Percentiles rank a stretch among this genome's conserved stretches.
Conservation (phyloP, 108 stramenopile genomes). For the Seminavis robusta region DNA sequence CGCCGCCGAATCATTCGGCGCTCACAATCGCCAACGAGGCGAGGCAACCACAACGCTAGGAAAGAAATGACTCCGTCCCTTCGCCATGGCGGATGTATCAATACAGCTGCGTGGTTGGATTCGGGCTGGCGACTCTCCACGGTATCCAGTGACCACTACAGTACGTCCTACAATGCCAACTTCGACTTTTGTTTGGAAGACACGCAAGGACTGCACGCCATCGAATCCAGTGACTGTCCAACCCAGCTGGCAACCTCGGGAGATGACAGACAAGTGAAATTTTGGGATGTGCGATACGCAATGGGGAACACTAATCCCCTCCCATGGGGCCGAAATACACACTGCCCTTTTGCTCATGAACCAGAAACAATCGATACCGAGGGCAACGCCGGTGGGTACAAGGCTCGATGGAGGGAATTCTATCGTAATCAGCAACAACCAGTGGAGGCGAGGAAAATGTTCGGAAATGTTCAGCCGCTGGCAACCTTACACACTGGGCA, state of each 20-base stretch:
- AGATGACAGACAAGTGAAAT: conserved; percentile 67
- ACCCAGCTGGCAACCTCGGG: conserved; percentile 78
- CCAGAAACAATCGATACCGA: neutral
- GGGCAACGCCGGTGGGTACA: conserved; percentile 1
- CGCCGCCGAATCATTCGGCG: too few species aligned
- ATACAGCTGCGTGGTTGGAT: conserved; percentile 80
- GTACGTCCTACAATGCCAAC: neutral
- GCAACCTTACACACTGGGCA: conserved; percentile 71
- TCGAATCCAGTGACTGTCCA: conserved; percentile 41
- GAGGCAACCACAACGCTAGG: neutral
- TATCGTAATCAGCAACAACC: neutral
- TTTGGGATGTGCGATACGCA: conserved; percentile 74
- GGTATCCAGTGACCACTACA: neutral
- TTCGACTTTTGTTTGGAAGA: neutral
- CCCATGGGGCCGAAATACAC: conserved; percentile 46
- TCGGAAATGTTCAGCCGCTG: conserved; percentile 63
- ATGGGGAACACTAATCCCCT: conserved; percentile 69
- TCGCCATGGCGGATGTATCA: conserved; percentile 80
- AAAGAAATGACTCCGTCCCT: conserved; percentile 20
- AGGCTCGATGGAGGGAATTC: neutral
- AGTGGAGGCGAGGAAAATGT: conserved; percentile 4
- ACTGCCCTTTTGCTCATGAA: conserved; percentile 60
- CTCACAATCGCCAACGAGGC: too few species aligned
- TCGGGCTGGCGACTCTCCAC: conserved; percentile 70
- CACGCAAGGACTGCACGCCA: neutral